Evolutionary conservation across 192 early-diverging fungal species (phyloP).

Genomic region (Rhizophagus prolifer): DNA sequence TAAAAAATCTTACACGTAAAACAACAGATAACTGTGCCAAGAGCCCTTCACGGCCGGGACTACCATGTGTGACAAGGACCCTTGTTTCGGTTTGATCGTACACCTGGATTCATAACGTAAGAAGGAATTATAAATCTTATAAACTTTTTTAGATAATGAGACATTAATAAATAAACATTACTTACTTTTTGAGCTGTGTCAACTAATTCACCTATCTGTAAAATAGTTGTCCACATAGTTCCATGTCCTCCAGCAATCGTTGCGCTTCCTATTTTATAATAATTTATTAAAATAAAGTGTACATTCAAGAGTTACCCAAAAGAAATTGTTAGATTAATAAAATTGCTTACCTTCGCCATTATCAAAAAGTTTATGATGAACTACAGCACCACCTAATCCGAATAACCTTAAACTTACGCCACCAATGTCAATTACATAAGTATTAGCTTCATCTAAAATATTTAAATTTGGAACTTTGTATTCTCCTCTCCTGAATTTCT

Average conservation of each 20-base stretch:
- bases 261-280: slow-evolving; percentile 36
- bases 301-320: not conserved
- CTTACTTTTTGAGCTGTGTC: slow-evolving; percentile 49
- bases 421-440: slow-evolving; percentile 52
- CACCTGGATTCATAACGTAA: slow-evolving; percentile 32
- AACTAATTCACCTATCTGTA: slow-evolving; percentile 63
- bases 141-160: not conserved
- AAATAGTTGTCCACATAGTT: slow-evolving; percentile 64
- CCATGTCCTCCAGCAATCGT: slow-evolving; percentile 63
- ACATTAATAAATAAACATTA: not conserved
- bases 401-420: slow-evolving; percentile 57
- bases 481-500: slow-evolving; percentile 51
- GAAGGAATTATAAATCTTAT: not conserved
- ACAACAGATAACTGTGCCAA: slow-evolving; percentile 55
- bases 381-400: slow-evolving; percentile 60
- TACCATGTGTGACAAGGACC: slow-evolving; percentile 56
- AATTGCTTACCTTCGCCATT: slow-evolving; percentile 54
- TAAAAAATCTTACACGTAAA: slow-evolving; percentile 42
- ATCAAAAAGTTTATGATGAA: slow-evolving; percentile 62
- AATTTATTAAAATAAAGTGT: not conserved
- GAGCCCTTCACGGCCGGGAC: slow-evolving; percentile 58
- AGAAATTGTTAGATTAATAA: not conserved
- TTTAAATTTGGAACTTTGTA: slow-evolving; percentile 50
- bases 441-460: slow-evolving; percentile 56
- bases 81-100: slow-evolving; percentile 59